A percentile compares a stretch with the other conserved stretches of the same genome.
Evolutionary conservation across 306 rosid species (phyloP).

Genomic region (Calophaca sinica): DNA sequence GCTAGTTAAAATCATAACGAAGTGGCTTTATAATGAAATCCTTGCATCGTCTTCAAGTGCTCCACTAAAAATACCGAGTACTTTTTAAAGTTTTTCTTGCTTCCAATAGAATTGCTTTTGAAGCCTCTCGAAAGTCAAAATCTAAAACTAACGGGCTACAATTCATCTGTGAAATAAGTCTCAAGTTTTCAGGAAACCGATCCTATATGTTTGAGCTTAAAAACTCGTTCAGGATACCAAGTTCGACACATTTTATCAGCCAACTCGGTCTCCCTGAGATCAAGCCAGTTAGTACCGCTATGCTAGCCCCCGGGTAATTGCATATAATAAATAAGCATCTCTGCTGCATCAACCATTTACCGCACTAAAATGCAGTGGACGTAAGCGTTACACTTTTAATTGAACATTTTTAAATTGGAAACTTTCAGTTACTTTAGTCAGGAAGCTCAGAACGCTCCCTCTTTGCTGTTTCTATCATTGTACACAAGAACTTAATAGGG

Average conservation of each 20-base stretch:
- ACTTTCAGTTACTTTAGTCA: slow-evolving; percentile 54
- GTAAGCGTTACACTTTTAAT: slow-evolving; percentile 36
- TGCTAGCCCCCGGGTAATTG: slow-evolving; percentile 24
- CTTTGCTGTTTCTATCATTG: slow-evolving; percentile 82
- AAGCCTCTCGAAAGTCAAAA: too few relatives aligned
- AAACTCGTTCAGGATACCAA: background rate
- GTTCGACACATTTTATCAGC: background rate
- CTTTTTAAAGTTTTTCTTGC: too few relatives aligned
- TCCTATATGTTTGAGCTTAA: slow-evolving; percentile 6
- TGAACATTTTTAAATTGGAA: slow-evolving; percentile 27
- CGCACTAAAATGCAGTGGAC: slow-evolving; percentile 32
- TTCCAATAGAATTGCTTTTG: too few relatives aligned
- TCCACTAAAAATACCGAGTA: too few relatives aligned
- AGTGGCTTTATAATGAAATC: background rate
- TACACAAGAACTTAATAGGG: slow-evolving; percentile 69
- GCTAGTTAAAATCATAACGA: background rate
- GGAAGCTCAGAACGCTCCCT: slow-evolving; percentile 89
- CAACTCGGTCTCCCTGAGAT: background rate
- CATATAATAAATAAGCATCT: slow-evolving; percentile 44
- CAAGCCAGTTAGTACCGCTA: slow-evolving; percentile 6
- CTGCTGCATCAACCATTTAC: slow-evolving; percentile 33
- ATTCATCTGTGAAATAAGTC: background rate
- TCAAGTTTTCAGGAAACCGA: background rate
- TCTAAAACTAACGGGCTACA: too few relatives aligned
- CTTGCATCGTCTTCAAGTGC: background rate